Percentiles rank a stretch among this genome's conserved stretches.
These are phyloP conservation scores for Cryphonectria japonica DNA, from an alignment of 2,329 filamentous ascomycete genomes.

Conservation along the genomic window DNA sequence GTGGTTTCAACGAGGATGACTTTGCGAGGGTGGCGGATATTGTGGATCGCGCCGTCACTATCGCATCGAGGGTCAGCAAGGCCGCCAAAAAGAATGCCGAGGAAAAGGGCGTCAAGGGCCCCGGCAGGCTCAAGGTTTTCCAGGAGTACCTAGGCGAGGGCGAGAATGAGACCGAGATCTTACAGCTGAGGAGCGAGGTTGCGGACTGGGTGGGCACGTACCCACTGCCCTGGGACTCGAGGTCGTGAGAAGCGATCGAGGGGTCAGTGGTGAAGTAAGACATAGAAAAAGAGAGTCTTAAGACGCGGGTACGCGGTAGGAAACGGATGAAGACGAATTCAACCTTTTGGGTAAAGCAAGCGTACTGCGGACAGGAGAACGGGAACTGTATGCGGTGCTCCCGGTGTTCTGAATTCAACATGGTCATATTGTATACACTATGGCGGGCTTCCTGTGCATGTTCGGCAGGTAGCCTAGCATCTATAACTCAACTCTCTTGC, in stretches of 20 bases:
- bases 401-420: background rate
- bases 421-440: conserved; percentile 2
- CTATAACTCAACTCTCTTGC: background rate
- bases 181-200: conserved; percentile 75
- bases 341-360: background rate
- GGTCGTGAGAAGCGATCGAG: conserved; percentile 32
- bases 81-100: conserved; percentile 70
- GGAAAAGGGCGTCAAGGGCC: conserved; percentile 67
- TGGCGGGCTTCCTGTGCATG: background rate
- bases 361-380: no score
- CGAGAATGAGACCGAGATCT: conserved; percentile 69
- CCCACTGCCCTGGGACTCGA: conserved; percentile 67
- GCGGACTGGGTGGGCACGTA: conserved; percentile 78
- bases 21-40: conserved; percentile 86
- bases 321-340: background rate
- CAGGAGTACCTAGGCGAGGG: conserved; percentile 70
- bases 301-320: background rate
- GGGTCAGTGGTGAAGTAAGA: background rate
- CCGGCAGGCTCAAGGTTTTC: conserved; percentile 68
- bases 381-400: background rate
- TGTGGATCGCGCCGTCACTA: conserved; percentile 80
- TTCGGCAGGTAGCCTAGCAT: background rate
- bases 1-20: conserved; percentile 87
- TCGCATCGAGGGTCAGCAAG: conserved; percentile 76
- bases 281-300: background rate